Conservation (phyloP, 805 yeast genomes). For the Teunomyces cretensis region DNA sequence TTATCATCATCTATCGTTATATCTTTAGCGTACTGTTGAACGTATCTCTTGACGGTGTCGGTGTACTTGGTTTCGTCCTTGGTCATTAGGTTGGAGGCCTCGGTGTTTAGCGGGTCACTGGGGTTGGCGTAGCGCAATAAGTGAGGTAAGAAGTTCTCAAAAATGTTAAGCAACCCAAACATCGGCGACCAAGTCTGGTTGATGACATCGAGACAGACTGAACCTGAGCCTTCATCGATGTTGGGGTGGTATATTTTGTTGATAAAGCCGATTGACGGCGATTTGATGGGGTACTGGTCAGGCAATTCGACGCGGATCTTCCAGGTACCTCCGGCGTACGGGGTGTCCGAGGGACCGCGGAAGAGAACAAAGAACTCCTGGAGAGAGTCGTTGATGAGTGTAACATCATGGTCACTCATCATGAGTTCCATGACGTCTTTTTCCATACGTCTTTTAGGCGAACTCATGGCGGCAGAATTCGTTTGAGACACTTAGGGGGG, state of each 20-base stretch:
- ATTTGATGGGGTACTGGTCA: constrained; percentile 91
- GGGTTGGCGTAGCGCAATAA: constrained; percentile 90
- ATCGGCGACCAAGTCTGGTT: constrained; percentile 98
- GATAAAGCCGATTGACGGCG: constrained; percentile 92
- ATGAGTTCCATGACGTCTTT: constrained; percentile 96
- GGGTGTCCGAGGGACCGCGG: constrained; percentile 77
- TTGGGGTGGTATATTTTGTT: constrained; percentile 94
- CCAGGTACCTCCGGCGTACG: constrained; percentile 90
- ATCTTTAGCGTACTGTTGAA: constrained; percentile 57
- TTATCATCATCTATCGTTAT: constrained; percentile 42
- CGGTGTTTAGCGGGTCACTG: constrained; percentile 88
- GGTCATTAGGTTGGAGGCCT: constrained; percentile 78
- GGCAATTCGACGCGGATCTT: constrained; percentile 90
- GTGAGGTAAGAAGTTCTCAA: constrained; percentile 93
- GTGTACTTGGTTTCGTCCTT: constrained; percentile 67
- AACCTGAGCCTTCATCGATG: constrained; percentile 86
- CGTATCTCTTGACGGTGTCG: constrained; percentile 70
- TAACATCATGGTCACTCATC: constrained; percentile 91
- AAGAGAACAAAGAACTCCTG: constrained; percentile 87
- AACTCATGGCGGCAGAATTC: constrained; percentile 15
- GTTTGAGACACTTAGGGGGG: background rate
- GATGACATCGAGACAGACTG: constrained; percentile 93
- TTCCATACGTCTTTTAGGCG: constrained; percentile 79
- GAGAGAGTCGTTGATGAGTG: constrained; percentile 68
- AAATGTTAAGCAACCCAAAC: constrained; percentile 88